Evolutionary conservation across 495 filamentous ascomycete species (phyloP).

Genomic region (Glonium stellatum): DNA sequence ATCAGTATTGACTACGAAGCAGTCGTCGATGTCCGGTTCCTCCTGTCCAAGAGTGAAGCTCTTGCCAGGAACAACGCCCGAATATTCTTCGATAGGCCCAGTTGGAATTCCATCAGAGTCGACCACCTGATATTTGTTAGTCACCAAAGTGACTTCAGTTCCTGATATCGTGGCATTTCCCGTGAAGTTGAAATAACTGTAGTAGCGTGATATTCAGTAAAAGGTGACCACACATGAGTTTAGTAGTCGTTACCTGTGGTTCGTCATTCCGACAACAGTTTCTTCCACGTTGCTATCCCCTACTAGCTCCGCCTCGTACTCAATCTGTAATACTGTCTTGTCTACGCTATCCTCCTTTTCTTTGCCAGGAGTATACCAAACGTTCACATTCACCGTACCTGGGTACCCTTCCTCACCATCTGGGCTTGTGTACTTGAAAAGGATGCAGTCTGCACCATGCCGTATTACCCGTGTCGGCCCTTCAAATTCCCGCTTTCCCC

Average conservation of each 20-base stretch:
- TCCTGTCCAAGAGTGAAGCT: slow-evolving; percentile 60
- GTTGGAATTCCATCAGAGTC: slow-evolving; percentile 49
- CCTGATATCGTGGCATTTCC: slow-evolving; percentile 62
- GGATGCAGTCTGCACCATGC: slow-evolving; percentile 65
- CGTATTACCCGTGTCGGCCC: slow-evolving; percentile 61
- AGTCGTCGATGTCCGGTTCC: slow-evolving; percentile 78
- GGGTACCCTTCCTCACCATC: slow-evolving; percentile 85
- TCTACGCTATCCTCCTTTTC: slow-evolving; percentile 50
- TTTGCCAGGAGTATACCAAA: slow-evolving; percentile 70
- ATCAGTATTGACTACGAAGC: slow-evolving; percentile 69
- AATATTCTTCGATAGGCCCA: slow-evolving; percentile 43
- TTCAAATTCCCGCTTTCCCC: slow-evolving; percentile 77
- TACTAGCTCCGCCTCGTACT: slow-evolving; percentile 82
- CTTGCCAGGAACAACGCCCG: slow-evolving; percentile 54
- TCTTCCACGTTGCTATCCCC: slow-evolving; percentile 60
- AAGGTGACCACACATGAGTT: neutral
- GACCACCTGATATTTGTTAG: slow-evolving; percentile 66
- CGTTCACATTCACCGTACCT: slow-evolving; percentile 67
- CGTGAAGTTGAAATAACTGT: slow-evolving; percentile 86
- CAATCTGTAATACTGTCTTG: slow-evolving; percentile 66
- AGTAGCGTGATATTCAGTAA: neutral
- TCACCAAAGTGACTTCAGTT: slow-evolving; percentile 64
- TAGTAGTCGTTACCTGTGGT: slow-evolving; percentile 65
- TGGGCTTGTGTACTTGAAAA: slow-evolving; percentile 64
- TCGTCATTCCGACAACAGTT: slow-evolving; percentile 85